These are phyloP conservation scores for Fusarium acutatum DNA, from an alignment of 2,329 filamentous ascomycete genomes.

Conservation along the genomic window DNA sequence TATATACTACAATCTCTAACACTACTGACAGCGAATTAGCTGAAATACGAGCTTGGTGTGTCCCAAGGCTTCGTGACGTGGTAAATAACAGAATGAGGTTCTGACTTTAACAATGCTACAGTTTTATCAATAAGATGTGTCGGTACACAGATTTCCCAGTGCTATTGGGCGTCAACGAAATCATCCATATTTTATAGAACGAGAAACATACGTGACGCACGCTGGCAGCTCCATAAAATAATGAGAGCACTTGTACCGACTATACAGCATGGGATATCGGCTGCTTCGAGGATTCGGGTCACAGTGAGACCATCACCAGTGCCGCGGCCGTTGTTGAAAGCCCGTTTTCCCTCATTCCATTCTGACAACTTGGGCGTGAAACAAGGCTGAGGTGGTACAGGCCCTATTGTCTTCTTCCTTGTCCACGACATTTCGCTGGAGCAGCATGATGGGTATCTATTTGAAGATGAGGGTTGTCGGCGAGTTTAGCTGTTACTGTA, in stretches of 20 bases:
- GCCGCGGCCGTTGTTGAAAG: not conserved
- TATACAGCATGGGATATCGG: not conserved
- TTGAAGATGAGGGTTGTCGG: not conserved
- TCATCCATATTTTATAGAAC: rapidly evolving
- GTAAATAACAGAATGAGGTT: not conserved
- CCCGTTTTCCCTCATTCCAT: not conserved
- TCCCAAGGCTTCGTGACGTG: not conserved
- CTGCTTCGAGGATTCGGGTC: not conserved
- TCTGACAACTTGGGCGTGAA: not conserved
- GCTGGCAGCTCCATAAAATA: constrained; percentile 2
- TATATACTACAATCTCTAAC: not conserved
- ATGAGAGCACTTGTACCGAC: not conserved
- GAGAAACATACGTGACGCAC: not conserved
- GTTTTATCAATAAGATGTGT: not conserved
- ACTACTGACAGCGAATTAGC: not conserved
- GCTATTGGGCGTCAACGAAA: rapidly evolving
- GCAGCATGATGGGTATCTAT: not conserved
- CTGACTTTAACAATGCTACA: not conserved
- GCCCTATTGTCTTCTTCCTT: not conserved
- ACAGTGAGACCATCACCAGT: not conserved
- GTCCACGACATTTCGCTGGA: not conserved
- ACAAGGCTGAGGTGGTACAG: rapidly evolving
- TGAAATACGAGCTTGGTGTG: not conserved
- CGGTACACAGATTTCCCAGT: not conserved
- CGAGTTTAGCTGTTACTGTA: no score